phyloP scores from a whole-genome alignment of 2,329 filamentous ascomycete genomes.

The Talaromyces sp. region DNA sequence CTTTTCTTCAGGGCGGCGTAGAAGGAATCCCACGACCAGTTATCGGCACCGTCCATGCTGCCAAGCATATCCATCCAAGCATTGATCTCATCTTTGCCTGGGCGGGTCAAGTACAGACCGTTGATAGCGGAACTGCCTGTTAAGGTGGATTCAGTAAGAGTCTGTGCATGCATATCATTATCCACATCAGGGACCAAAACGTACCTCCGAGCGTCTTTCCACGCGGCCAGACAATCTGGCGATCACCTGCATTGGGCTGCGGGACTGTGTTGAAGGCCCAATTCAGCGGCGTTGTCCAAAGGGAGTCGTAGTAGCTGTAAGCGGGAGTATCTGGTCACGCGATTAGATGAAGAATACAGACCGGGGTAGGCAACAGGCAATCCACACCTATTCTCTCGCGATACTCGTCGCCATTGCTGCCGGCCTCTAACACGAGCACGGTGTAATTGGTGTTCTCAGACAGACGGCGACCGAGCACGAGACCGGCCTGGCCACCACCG shows the following conservation, averaged over 20 bases:
- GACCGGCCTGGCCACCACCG: conserved; percentile 52
- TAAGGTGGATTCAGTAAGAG: not conserved
- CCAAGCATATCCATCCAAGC: conserved; percentile 28
- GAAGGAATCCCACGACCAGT: conserved; percentile 31
- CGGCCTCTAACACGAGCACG: conserved; percentile 29
- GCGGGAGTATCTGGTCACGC: conserved; percentile 25
- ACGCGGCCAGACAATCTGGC: conserved; percentile 28
- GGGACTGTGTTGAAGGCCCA: conserved; percentile 27
- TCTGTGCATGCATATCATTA: not conserved
- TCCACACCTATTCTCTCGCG: conserved; percentile 27
- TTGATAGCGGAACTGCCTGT: conserved; percentile 32
- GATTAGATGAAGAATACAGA: conserved; percentile 6
- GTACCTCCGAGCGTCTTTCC: conserved; percentile 30
- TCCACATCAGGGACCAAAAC: not conserved
- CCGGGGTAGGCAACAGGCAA: not conserved
- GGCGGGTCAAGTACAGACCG: conserved; percentile 30
- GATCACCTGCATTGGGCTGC: conserved; percentile 23
- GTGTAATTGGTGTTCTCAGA: conserved; percentile 38
- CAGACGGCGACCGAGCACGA: conserved; percentile 40
- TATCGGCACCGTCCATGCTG: conserved; percentile 30
- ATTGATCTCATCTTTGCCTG: conserved; percentile 28
- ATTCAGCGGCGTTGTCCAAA: conserved; percentile 31
- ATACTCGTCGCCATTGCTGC: conserved; percentile 28
- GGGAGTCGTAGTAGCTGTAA: conserved; percentile 28
- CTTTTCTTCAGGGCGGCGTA: conserved; percentile 29